A percentile compares a stretch with the other conserved stretches of the same genome.
Conservation (phyloP, 1,139 yeast genomes). For the Candida glucosophila region DNA sequence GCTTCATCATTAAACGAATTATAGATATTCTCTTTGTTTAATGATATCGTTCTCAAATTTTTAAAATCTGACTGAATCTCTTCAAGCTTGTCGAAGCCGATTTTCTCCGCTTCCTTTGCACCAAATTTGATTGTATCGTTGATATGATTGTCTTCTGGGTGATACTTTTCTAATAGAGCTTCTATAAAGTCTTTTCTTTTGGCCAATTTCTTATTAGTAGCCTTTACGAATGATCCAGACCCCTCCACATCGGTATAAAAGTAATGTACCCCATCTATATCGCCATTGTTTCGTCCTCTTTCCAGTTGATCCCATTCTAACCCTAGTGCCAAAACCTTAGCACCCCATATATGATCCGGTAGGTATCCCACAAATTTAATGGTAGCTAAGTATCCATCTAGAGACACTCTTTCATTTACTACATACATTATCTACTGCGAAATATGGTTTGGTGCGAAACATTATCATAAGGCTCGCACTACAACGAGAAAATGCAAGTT, state of each 20-base stretch:
- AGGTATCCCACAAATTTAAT: conserved; percentile 53
- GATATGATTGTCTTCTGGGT: background rate
- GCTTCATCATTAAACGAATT: conserved; percentile 4
- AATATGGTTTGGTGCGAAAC: background rate
- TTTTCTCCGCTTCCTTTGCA: conserved; percentile 47
- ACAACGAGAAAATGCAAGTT: no score
- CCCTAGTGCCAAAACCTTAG: conserved; percentile 46
- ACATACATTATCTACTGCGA: conserved; percentile 7
- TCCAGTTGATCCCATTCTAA: conserved; percentile 76
- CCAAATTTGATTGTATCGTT: conserved; percentile 34
- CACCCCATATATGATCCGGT: conserved; percentile 48
- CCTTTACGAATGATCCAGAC: conserved; percentile 65
- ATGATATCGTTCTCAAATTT: conserved; percentile 38
- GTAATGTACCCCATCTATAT: conserved; percentile 50
- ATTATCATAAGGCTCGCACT: conserved; percentile 18
- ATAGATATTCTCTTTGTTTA: conserved; percentile 32
- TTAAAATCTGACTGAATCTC: conserved; percentile 37
- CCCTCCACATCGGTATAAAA: conserved; percentile 30
- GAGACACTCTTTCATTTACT: conserved; percentile 37
- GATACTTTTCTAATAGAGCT: conserved; percentile 36
- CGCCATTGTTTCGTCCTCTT: conserved; percentile 78
- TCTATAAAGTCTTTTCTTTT: conserved; percentile 38
- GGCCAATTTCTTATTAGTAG: conserved; percentile 22
- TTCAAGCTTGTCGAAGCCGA: conserved; percentile 56
- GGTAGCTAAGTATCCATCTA: conserved; percentile 49